Evolutionary conservation across 768 basidiomycete species (phyloP), one percentile per base, ranked within the genome.

Genomic region (Hortiboletus flavorubellus): DNA sequence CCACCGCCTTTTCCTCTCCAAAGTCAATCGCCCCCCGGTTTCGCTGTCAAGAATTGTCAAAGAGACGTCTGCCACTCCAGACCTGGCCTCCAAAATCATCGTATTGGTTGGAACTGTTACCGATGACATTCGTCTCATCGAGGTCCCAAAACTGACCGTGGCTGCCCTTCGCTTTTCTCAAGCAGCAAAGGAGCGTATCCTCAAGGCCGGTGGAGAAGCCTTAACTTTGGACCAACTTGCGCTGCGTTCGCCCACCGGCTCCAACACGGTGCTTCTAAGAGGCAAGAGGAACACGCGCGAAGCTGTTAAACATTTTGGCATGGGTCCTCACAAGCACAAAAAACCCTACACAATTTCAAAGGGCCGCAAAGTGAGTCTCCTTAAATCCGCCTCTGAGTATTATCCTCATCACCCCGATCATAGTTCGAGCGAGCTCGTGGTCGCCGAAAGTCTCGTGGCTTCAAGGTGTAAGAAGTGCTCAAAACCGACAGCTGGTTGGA

Each of bases 321-420:
- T 92, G 91, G 92, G 87, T 77, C 94, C 94, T 53, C 92, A 95
- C 87, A 93, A 98, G 78, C 80, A 97, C 87, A 98, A 96, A 83
- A 97, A 95, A 79, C 97, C 97, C 46, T 90, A 93, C 79, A 91
- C 94, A 45, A 80, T 78, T 68, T 94, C 93, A 72, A 97, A 96
- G 80, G 96, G 97, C 59, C 91, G 95, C 84, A 98, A 97, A 77
- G 86, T 87, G 66, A 40, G 74, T 68, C 31, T 7, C 12, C 6
- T 9, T 40, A 5, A 9, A 15, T 10, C 9, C 5, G n/a, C 4
- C 8, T 26, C 18, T 37, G 1, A 21, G 21, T 34, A 11, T 15
- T 21, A 26, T 12, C 49, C 46, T 50, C 51, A 52, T 56, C 29
- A 41, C 54, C 33, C n/a, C 29, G 16, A 51, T 54, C 41, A 45